Evolutionary conservation across 2,329 filamentous ascomycete species (phyloP).

Genomic region (Penicillium freii): DNA sequence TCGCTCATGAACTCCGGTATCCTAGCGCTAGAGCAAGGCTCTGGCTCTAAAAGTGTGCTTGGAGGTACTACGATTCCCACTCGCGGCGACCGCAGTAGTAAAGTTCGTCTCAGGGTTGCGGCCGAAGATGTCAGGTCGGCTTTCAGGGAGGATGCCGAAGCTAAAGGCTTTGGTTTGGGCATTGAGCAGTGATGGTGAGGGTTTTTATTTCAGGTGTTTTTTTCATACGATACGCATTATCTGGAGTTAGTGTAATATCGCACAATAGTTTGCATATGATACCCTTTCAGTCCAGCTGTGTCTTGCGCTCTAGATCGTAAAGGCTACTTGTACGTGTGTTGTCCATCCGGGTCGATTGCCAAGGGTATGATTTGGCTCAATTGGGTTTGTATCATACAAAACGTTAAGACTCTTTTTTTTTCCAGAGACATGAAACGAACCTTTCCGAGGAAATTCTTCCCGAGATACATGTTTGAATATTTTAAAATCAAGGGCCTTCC

Average conservation of each 20-base stretch:
- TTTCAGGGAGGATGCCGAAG: conserved; percentile 81
- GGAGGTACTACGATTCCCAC: conserved; percentile 51
- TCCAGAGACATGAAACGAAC: conserved; percentile 8
- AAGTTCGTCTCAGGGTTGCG: conserved; percentile 79
- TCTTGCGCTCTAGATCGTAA: neutral
- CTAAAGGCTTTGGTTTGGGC: conserved; percentile 71
- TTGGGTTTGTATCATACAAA: conserved; percentile 1
- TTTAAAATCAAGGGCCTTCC: conserved; percentile 7
- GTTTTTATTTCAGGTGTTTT: neutral
- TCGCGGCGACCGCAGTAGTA: conserved; percentile 79
- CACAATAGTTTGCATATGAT: conserved; percentile 16
- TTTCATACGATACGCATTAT: conserved; percentile 8
- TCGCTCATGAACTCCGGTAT: conserved; percentile 86
- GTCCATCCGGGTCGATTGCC: neutral
- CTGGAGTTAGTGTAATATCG: conserved; percentile 11
- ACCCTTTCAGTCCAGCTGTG: conserved; percentile 12
- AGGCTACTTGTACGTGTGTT: neutral
- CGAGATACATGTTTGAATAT: conserved; percentile 6
- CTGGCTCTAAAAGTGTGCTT: conserved; percentile 27
- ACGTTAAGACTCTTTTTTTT: conserved; percentile 15
- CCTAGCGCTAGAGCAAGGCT: conserved; percentile 67
- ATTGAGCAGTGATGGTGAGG: conserved; percentile 30
- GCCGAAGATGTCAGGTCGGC: conserved; percentile 90
- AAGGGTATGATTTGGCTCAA: neutral
- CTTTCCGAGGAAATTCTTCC: neutral